Base-by-base conservation (phyloP, 1,284 basidiomycete genomes). In the Abortiporus biennis region DNA sequence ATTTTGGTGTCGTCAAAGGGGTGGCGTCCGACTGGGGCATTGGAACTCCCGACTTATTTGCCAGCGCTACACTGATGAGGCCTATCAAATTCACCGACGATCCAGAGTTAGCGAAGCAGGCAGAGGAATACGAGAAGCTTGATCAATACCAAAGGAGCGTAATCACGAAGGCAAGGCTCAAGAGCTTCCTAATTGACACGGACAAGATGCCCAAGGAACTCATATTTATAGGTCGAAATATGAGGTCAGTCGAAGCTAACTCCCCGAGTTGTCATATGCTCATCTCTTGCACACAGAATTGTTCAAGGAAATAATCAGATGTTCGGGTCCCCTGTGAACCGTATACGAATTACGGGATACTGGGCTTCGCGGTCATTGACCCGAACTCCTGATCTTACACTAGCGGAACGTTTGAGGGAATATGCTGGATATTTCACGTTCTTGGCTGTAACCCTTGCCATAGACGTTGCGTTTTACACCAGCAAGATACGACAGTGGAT, bases 281-380 rank as follows among this genome's bases (percentile, higher is more conserved):
- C 22, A 23, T 29, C 5, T 27, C 11, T 8, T 22, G 13, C 5
- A 19, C 13, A 15, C 43, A 75, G 74, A 39, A 83, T 84, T 60
- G 76, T 84, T 12, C 81, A 84, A 78, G 76, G 79, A 15, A 87
- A 89, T 58, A 87, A 87, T 53, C 83, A 89, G 58, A 68, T 72
- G 1, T 75, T 92, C 20, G 86, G 86, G 17, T 86, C 85, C 2
- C 90, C 90, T 0, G 85, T 90, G 1, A 92, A 92, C 54, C 77
- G 91, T 16, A 82, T 94, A 61, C 91, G 88, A 58, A 85, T 92
- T 42, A 89, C 82, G 0, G 88, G 84, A 1, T 73, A 74, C 51
- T 79, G 76, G 72, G 85, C 82, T 5, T 82, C 80, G 1, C 67
- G 67, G 16, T 76, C 78, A 3, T 66, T 82, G 13, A 63, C 69